Conservation (phyloP, 306 rosid genomes). For the Acacia confusa region DNA sequence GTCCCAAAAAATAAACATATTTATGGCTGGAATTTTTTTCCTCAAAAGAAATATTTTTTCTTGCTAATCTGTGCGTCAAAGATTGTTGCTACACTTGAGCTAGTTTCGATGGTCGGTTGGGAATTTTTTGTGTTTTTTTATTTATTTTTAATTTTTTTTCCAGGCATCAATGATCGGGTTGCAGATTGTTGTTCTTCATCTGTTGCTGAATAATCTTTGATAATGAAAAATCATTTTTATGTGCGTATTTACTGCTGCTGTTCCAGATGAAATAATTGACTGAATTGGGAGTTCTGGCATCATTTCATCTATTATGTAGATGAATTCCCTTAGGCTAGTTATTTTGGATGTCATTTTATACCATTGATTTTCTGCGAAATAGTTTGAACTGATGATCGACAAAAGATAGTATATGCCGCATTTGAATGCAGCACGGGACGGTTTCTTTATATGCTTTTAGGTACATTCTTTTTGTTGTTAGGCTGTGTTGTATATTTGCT, state of each 20-base stretch:
- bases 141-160: neutral
- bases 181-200: slow-evolving; percentile 20
- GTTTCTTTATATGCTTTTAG: slow-evolving; percentile 34
- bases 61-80: slow-evolving; percentile 16
- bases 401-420: slow-evolving; percentile 18
- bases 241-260: neutral
- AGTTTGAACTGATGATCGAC: slow-evolving; percentile 30
- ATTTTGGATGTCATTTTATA: neutral
- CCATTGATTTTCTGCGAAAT: slow-evolving; percentile 8
- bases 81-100: slow-evolving; percentile 25
- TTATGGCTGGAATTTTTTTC: neutral
- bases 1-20: neutral
- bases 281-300: slow-evolving; percentile 25
- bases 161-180: slow-evolving; percentile 46
- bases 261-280: slow-evolving; percentile 23
- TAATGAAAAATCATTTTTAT: neutral
- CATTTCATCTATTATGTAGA: slow-evolving; percentile 25
- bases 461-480: slow-evolving; percentile 39
- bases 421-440: slow-evolving; percentile 32
- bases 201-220: slow-evolving; percentile 16
- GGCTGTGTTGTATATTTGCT: slow-evolving; percentile 41
- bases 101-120: slow-evolving; percentile 25
- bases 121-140: neutral
- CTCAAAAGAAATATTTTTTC: neutral
- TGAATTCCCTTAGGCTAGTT: slow-evolving; percentile 25